phyloP scores from a whole-genome alignment of 208 protist species.

The Leishmania amazonensis region DNA sequence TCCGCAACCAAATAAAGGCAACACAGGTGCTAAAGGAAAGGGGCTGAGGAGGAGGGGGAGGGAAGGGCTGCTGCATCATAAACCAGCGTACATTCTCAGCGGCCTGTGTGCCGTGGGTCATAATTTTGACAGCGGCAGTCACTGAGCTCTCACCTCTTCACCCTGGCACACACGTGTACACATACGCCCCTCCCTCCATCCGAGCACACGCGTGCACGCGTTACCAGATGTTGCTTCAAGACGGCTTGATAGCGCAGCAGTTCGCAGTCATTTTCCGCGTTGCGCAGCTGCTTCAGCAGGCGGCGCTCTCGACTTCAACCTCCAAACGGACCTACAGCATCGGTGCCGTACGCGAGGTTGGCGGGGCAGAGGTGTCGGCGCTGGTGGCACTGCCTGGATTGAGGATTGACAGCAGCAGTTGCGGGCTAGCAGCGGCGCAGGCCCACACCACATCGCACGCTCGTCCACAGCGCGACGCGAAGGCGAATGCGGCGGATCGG shows the following conservation, averaged over 20 bases:
- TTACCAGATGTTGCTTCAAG: constrained; percentile 22
- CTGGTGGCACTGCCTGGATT: background rate
- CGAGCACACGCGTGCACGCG: background rate
- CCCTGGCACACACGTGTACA: background rate
- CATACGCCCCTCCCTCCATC: background rate
- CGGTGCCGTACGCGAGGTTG: background rate
- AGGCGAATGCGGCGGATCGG: background rate
- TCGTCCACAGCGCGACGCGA: background rate
- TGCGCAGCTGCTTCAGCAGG: constrained; percentile 23
- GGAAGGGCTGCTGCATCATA: background rate
- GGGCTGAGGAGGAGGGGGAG: background rate
- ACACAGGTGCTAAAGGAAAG: background rate
- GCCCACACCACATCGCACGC: background rate
- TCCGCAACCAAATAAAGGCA: background rate
- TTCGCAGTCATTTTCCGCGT: constrained; percentile 10
- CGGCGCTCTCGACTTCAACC: background rate
- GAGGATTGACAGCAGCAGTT: background rate
- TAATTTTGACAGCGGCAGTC: background rate
- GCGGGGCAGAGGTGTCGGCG: background rate
- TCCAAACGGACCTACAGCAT: background rate
- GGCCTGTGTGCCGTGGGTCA: background rate
- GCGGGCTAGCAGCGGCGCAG: background rate
- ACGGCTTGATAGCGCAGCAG: constrained; percentile 19
- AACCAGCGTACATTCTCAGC: background rate
- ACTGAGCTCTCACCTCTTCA: background rate